These are phyloP conservation scores for Sclerotinia nivalis DNA, from an alignment of 2,329 filamentous ascomycete species.

Conservation along the genomic window DNA sequence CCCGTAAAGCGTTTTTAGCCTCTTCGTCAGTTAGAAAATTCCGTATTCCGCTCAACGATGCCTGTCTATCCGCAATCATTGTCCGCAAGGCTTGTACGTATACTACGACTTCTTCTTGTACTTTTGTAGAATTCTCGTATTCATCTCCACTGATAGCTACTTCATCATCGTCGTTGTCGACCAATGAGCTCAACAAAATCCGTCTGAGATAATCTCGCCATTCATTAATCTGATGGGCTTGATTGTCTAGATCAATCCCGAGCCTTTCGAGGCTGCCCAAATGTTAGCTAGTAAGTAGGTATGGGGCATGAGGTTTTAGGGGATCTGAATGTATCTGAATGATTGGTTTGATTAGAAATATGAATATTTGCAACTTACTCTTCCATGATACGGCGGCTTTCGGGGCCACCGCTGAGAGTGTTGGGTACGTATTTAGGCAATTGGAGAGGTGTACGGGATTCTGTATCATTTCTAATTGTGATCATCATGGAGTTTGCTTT, in stretches of 20 bases:
- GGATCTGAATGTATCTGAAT: neutral
- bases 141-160: constrained; percentile 83
- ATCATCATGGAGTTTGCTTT: constrained; percentile 67
- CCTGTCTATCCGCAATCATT: constrained; percentile 75
- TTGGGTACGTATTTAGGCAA: constrained; percentile 61
- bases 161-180: constrained; percentile 82
- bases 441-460: constrained; percentile 57
- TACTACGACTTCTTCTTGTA: constrained; percentile 85
- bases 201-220: constrained; percentile 75
- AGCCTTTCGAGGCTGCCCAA: constrained; percentile 69
- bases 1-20: constrained; percentile 53
- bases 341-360: neutral
- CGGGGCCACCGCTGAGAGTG: constrained; percentile 50
- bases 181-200: constrained; percentile 70
- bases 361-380: neutral
- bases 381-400: constrained; percentile 18
- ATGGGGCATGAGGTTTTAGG: neutral
- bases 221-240: constrained; percentile 68
- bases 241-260: constrained; percentile 66
- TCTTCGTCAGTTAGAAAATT: constrained; percentile 77
- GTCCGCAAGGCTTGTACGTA: constrained; percentile 79
- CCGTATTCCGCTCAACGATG: constrained; percentile 72
- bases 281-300: neutral
- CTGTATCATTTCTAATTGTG: constrained; percentile 55
- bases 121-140: constrained; percentile 81